Evolutionary conservation across 2,329 filamentous ascomycete species (phyloP), one percentile per base, ranked within the genome.

Genomic region (Daldinia sp.): DNA sequence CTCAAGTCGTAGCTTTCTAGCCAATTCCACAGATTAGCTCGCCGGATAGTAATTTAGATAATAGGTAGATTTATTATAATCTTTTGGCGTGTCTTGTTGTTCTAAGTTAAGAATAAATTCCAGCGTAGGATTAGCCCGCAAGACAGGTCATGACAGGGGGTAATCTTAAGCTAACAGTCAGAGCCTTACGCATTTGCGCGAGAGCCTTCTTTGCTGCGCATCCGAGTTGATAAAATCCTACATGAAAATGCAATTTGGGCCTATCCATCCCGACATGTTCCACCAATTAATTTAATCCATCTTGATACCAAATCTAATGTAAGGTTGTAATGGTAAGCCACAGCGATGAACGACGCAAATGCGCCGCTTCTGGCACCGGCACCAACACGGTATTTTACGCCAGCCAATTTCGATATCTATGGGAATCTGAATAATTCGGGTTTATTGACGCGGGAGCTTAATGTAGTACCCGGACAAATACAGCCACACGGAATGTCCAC

Each of bases 161-260:
- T 13, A 45, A n/a, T 34, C 9, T 27, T 25, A 8, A 29, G 27
- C 51, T 37, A 15, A 53, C 21, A n/a, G 11, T 19, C 41, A 51
- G 25, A 62, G 30, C 51, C 39, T 58, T 21, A 47, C 63, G 60
- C 63, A 66, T 57, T 50, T 66, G 63, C 60, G 63, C 52, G 23
- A 15, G n/a, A 52, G 48, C 13, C 13, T 21, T 25, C 34, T 30
- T 55, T 5, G 27, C 27, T 47, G 48, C 60, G 63, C 55, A 66
- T 47, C 53, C 41, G 55, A 64, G 59, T 63, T n/a, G 58, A 29
- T 45, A 13, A 51, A 39, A 39, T 15, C 51, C 21, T 60, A 60
- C 55, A 50, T 45, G 25, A 54, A 64, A 58, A 11, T 62, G 50
- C 58, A 62, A 34, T 56, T 55, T 62, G 41, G 6, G 15, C 27